Base-by-base conservation (phyloP, 1,284 basidiomycete species). In the Ceratobasidium sp. region DNA sequence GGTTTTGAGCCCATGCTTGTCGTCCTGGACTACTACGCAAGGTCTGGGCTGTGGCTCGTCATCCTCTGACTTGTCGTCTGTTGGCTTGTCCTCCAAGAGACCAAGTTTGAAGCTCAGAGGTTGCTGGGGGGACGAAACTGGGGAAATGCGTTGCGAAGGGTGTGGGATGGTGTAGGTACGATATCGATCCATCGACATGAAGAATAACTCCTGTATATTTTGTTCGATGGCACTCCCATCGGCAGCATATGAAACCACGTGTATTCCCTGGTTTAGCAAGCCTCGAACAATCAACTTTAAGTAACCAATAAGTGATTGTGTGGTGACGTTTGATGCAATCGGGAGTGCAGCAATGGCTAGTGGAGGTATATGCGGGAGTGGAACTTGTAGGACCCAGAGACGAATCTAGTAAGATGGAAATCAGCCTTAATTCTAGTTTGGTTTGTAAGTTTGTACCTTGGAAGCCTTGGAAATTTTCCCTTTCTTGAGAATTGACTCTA, bases 1-100 rank as follows among this genome's bases (percentile, higher is more conserved):
- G 1, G 78, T 79, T 70, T 80, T 80, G 11, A 74, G 67, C 0
- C 69, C 72, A 69, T 79, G 78, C 56, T 78, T 77, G 1, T 77
- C 74, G 68, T 80, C 78, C 71, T 80, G 79, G n/a, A 79, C 58
- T 42, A 76, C 72, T 7, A 69, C 71, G 2, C 76, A 67, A 2
- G 73, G 72, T 0, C 71, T 68, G 4, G 68, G 69, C 11, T 19
- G 13, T 9, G 49, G n/a, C n/a, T n/a, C n/a, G n/a, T n/a, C n/a
- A n/a, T n/a, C n/a, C n/a, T n/a, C n/a, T n/a, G n/a, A n/a, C n/a
- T n/a, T n/a, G 33, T 36, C 11, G 11, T 36, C 11, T 11, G 4
- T 36, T 5, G 33, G 4, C 33, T 36, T 36, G 33, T 11, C 33
- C 4, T 36, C 33, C 11, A 36, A 11, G 33, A 36, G 33, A 11